Evolutionary conservation across 306 rosid genomes (phyloP).

Genomic region (Medicago ruthenica): DNA sequence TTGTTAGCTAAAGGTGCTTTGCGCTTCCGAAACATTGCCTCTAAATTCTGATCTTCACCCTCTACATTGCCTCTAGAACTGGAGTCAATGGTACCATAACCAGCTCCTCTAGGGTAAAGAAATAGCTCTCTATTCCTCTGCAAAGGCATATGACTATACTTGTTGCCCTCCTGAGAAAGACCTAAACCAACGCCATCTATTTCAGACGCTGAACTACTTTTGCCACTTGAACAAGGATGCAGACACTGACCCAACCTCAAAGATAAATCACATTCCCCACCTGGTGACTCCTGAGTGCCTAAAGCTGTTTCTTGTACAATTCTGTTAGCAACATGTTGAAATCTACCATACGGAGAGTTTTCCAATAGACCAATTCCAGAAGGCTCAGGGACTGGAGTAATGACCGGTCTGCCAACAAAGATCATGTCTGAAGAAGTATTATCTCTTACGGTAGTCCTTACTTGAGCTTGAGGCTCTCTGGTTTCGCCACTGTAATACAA

Average conservation of each 20-base stretch:
- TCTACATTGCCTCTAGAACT: slow-evolving; percentile 57
- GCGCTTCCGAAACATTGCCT: slow-evolving; percentile 66
- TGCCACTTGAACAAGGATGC: slow-evolving; percentile 55
- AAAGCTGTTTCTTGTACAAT: slow-evolving; percentile 42
- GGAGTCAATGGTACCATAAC: slow-evolving; percentile 58
- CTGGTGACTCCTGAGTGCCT: slow-evolving; percentile 55
- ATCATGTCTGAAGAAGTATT: slow-evolving; percentile 53
- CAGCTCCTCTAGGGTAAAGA: slow-evolving; percentile 66
- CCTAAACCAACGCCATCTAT: slow-evolving; percentile 60
- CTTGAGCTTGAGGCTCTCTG: slow-evolving; percentile 52
- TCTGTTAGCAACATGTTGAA: slow-evolving; percentile 51
- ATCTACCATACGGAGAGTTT: slow-evolving; percentile 48
- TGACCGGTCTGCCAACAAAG: slow-evolving; percentile 76
- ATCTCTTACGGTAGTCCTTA: slow-evolving; percentile 46
- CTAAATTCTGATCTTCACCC: slow-evolving; percentile 61
- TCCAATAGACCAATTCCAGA: slow-evolving; percentile 49
- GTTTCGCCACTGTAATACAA: slow-evolving; percentile 70
- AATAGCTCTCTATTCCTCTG: slow-evolving; percentile 59
- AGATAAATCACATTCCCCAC: slow-evolving; percentile 76
- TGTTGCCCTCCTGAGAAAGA: slow-evolving; percentile 60
- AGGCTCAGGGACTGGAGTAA: slow-evolving; percentile 59
- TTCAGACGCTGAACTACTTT: slow-evolving; percentile 56
- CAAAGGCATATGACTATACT: slow-evolving; percentile 50
- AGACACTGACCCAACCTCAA: slow-evolving; percentile 75
- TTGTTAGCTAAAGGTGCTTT: slow-evolving; percentile 66